A percentile compares a stretch with the other conserved stretches of the same genome.
phyloP scores from a whole-genome alignment of 2,329 filamentous ascomycete genomes.

The Pseudocercospora ulei region DNA sequence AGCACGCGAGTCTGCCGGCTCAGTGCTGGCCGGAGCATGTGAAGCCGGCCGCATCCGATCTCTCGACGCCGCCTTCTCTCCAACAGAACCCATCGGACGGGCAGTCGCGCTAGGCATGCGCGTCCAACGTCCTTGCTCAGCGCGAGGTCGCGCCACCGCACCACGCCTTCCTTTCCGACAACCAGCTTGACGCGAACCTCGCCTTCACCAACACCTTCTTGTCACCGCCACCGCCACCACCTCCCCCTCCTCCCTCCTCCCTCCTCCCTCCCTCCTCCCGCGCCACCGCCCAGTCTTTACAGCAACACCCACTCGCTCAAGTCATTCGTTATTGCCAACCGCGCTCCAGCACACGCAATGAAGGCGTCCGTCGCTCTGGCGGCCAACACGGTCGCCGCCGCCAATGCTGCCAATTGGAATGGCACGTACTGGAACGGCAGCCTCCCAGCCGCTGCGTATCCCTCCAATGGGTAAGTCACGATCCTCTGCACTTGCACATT shows the following conservation, averaged over 20 bases:
- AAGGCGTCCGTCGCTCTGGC: conserved; percentile 15
- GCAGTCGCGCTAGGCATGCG: too few relatives aligned
- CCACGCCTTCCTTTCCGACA: too few relatives aligned
- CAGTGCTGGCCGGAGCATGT: too few relatives aligned
- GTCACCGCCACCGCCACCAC: conserved; percentile 10
- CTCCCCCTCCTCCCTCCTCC: conserved; percentile 7
- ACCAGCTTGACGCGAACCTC: too few relatives aligned
- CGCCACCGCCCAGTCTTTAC: conserved; percentile 14
- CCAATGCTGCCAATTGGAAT: conserved; percentile 14
- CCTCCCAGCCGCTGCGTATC: conserved; percentile 1
- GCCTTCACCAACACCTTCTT: conserved; percentile 5
- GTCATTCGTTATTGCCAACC: conserved; percentile 26
- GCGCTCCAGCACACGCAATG: conserved; percentile 15
- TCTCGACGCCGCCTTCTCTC: too few relatives aligned
- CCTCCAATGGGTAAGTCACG: conserved; percentile 17
- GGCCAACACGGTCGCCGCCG: conserved; percentile 11
- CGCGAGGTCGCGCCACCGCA: too few relatives aligned
- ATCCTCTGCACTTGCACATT: background rate
- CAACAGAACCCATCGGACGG: too few relatives aligned
- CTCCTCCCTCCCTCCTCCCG: conserved; percentile 13
- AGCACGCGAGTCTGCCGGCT: too few relatives aligned
- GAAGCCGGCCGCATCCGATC: too few relatives aligned
- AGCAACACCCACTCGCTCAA: conserved; percentile 19
- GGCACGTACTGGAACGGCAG: conserved; percentile 14
- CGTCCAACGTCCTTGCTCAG: too few relatives aligned